These are phyloP conservation scores for Solanum arcanum DNA, from an alignment of 257 asterid genomes.

Conservation along the genomic window DNA sequence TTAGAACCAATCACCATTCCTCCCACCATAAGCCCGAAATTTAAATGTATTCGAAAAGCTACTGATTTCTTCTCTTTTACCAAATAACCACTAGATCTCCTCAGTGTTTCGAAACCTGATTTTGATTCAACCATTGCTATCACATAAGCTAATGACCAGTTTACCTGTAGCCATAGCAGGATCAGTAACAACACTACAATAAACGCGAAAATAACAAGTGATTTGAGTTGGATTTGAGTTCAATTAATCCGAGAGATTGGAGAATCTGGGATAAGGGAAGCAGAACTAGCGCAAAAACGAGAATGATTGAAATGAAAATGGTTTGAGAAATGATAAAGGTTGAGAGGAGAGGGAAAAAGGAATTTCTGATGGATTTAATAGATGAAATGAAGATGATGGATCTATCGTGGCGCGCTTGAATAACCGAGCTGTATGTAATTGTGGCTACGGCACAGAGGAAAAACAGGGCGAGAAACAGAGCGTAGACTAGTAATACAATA, in stretches of 20 bases:
- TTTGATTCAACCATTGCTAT: neutral
- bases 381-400: neutral
- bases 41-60: neutral
- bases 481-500: neutral
- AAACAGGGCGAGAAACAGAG: neutral
- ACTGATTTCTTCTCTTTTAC: neutral
- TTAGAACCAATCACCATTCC: neutral
- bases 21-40: conserved; percentile 21
- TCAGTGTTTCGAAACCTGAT: neutral
- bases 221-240: neutral
- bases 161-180: neutral
- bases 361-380: neutral
- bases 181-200: neutral
- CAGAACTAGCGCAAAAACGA: neutral
- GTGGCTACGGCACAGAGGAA: neutral
- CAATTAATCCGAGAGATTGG: neutral
- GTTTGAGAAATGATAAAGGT: neutral
- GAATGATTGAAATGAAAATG: neutral
- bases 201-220: neutral
- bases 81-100: neutral
- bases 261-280: neutral
- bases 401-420: neutral
- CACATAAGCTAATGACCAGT: conserved; percentile 2
- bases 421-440: neutral
- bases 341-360: neutral